Conservation (phyloP, 2,329 filamentous ascomycete genomes). For the Scleromitrula shiraiana region DNA sequence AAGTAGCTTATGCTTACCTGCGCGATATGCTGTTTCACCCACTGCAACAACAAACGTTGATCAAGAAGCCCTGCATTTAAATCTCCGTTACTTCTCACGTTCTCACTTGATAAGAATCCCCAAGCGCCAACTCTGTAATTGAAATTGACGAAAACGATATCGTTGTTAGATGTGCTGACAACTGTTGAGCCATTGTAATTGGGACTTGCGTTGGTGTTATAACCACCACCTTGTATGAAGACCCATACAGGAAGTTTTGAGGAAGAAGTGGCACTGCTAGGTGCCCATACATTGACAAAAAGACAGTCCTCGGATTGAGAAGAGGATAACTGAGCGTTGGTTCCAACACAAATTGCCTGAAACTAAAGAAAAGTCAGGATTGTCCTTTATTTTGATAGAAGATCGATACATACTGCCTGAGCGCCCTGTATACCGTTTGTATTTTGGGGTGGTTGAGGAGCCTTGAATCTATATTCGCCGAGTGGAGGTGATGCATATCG, state of each 20-base stretch:
- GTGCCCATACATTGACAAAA: conserved; percentile 39
- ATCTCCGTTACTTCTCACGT: conserved; percentile 45
- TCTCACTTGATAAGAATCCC: conserved; percentile 53
- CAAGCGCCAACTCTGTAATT: conserved; percentile 56
- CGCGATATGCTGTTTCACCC: conserved; percentile 53
- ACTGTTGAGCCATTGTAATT: conserved; percentile 44
- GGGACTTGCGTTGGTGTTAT: conserved; percentile 39
- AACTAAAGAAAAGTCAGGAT: conserved; percentile 1
- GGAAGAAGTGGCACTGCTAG: conserved; percentile 31
- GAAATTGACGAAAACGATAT: conserved; percentile 50
- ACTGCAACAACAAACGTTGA: conserved; percentile 50
- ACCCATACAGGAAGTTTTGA: conserved; percentile 46
- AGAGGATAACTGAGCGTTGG: not conserved
- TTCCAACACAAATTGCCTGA: conserved; percentile 10
- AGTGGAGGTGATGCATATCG: conserved; percentile 63
- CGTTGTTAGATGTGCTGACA: conserved; percentile 36
- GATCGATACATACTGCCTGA: not conserved
- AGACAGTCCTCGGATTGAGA: conserved; percentile 33
- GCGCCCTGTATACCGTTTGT: not conserved
- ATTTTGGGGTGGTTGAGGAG: conserved; percentile 1
- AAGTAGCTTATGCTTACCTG: conserved; percentile 28
- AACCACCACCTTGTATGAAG: conserved; percentile 44
- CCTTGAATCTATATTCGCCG: conserved; percentile 56
- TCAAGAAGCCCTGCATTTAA: conserved; percentile 59
- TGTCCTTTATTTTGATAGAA: not conserved